Percentiles rank a stretch among this genome's conserved stretches.
phyloP scores from a whole-genome alignment of 257 asterid species.

The Lantana camara region DNA sequence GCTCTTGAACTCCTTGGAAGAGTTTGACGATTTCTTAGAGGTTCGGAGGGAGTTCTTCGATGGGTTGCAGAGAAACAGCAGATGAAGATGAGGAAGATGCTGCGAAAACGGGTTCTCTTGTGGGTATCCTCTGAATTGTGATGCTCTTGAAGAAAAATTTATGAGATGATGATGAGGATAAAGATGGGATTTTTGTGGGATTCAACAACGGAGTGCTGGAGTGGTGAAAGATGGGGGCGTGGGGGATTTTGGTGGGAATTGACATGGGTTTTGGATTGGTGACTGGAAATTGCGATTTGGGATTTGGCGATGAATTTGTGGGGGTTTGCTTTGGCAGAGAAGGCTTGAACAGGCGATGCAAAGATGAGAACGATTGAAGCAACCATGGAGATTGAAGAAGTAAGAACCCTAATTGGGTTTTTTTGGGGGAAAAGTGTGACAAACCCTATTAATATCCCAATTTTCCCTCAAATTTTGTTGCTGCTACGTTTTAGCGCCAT shows the following conservation, averaged over 20 bases:
- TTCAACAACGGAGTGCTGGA: conserved; percentile 35
- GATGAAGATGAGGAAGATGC: conserved; percentile 41
- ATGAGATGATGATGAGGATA: conserved; percentile 29
- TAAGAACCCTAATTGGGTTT: too few relatives aligned
- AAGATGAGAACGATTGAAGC: neutral
- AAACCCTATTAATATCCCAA: too few relatives aligned
- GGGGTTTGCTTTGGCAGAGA: conserved; percentile 1
- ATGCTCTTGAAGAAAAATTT: conserved; percentile 41
- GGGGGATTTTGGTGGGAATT: conserved; percentile 43
- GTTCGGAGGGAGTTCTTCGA: conserved; percentile 76
- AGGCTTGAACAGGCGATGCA: conserved; percentile 9
- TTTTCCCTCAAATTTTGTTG: too few relatives aligned
- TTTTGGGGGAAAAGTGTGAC: too few relatives aligned
- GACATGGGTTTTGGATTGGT: conserved; percentile 51
- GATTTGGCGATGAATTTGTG: neutral
- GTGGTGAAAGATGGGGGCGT: conserved; percentile 28
- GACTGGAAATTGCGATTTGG: conserved; percentile 9
- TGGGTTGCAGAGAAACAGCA: conserved; percentile 55
- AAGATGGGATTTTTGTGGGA: conserved; percentile 37
- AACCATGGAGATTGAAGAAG: too few relatives aligned
- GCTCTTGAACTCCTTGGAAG: conserved; percentile 68
- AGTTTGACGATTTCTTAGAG: conserved; percentile 76
- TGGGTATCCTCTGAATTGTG: conserved; percentile 51
- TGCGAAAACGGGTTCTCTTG: conserved; percentile 37
- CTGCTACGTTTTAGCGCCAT: too few relatives aligned